Conservation (phyloP, 2,329 filamentous ascomycete genomes). For the Ceratocystis harringtonii region DNA sequence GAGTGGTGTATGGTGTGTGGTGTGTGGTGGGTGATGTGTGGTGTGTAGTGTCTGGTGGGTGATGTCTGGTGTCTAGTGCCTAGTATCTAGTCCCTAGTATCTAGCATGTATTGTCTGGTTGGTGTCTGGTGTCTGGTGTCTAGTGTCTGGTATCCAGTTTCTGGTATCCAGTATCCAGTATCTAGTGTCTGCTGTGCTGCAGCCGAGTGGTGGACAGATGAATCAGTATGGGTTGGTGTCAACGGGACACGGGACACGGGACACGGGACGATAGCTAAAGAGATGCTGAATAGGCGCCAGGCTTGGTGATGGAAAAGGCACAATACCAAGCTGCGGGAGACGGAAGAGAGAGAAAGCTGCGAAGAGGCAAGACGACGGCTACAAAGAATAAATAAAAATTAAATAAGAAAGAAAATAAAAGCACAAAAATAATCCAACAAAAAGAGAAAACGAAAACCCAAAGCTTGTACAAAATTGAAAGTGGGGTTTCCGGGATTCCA, state of each 20-base stretch:
- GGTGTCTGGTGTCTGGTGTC: no score
- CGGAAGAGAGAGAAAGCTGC: neutral
- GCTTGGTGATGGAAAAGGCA: neutral
- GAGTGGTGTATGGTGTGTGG: no score
- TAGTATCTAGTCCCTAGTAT: no score
- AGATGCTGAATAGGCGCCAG: neutral
- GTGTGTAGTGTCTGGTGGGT: no score
- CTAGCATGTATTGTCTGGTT: no score
- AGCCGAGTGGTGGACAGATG: neutral
- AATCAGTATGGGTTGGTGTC: neutral
- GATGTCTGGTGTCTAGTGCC: no score
- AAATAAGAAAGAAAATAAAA: neutral
- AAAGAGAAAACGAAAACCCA: neutral
- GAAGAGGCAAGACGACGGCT: neutral
- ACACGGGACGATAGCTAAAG: neutral
- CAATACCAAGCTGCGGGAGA: neutral
- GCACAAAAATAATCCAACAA: neutral
- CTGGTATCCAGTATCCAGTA: no score
- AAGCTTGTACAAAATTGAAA: slow-evolving; percentile 2
- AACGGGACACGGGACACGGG: neutral
- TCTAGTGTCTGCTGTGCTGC: no score
- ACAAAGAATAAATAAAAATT: neutral
- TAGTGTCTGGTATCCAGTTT: no score
- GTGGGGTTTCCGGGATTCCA: neutral
- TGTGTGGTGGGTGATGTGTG: no score